Evolutionary conservation across 2,329 filamentous ascomycete species (phyloP), one percentile per base, ranked within the genome.

Genomic region (Pseudomassariella vexata): DNA sequence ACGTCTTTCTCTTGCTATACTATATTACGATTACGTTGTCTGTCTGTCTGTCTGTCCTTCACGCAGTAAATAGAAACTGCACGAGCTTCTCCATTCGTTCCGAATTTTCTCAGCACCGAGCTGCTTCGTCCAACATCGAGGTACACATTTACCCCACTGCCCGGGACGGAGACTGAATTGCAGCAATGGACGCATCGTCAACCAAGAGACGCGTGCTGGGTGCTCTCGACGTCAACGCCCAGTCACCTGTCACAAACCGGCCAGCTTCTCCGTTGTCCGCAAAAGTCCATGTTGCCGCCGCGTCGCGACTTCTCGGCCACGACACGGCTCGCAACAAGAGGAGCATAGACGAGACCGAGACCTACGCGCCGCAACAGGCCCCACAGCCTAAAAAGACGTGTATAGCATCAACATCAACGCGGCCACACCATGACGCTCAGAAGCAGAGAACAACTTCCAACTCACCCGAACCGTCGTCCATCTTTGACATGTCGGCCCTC

Each of bases 401-500:
- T 20, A 22, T 10, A n/a, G 6, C 24, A 22, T 6, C 24, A 11
- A 11, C 32, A 9, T 26, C 24, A 15, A 26, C 8, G 14, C 7
- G 24, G 9, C 10, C 8, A 8, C 8, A 26, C 7, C 11, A 7
- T 9, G 16, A 9, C 18, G 14, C 6, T 12, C 24, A 10, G 20
- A 9, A 15, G 9, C 12, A 17, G 7, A 15, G 30, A 25, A 17
- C 15, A 15, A 25, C n/a, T 22, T 30, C 30, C 11, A 12, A 24
- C 6, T 32, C 35, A 12, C 35, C 31, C n/a, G 55, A 61, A 10
- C 9, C 32, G 4, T 66, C 64, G 12, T 71, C 69, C 14, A 49
- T 73, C 23, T 72, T 75, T 38, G 70, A 75, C 49, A 56, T 50
- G 35, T 69, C 68, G 1, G 53, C 46, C 28, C 53, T 59, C 38